Percentiles rank a stretch among this genome's conserved stretches.
These are phyloP conservation scores for Scheffersomyces stipitis DNA, from an alignment of 805 yeast genomes.

Conservation along the genomic window DNA sequence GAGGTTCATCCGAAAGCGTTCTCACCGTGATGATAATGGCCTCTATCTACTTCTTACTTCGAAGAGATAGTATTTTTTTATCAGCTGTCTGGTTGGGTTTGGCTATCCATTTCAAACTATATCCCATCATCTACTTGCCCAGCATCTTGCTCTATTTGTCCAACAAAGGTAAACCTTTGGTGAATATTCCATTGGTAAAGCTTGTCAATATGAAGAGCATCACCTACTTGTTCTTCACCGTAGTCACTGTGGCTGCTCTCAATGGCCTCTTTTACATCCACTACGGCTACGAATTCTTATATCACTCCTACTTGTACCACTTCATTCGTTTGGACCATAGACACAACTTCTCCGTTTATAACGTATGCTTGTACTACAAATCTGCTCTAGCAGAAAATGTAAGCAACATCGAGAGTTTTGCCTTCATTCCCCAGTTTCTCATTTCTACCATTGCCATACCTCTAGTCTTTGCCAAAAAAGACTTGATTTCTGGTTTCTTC, in stretches of 20 bases:
- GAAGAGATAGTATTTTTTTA: conserved; percentile 22
- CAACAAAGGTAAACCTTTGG: conserved; percentile 18
- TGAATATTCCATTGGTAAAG: conserved; percentile 25
- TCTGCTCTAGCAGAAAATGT: conserved; percentile 33
- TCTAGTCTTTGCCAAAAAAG: conserved; percentile 29
- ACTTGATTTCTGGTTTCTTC: conserved; percentile 35
- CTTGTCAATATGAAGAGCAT: conserved; percentile 41
- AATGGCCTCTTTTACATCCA: conserved; percentile 60
- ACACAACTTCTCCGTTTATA: conserved; percentile 90
- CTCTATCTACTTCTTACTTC: conserved; percentile 48
- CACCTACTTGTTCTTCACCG: conserved; percentile 30
- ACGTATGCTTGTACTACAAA: conserved; percentile 64
- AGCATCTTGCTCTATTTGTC: conserved; percentile 53
- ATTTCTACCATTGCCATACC: conserved; percentile 65
- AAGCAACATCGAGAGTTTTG: conserved; percentile 49
- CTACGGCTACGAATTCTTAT: conserved; percentile 75
- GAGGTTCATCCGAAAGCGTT: conserved; percentile 93
- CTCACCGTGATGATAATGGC: conserved; percentile 74
- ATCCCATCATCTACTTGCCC: conserved; percentile 88
- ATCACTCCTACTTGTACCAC: conserved; percentile 82
- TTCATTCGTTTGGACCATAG: conserved; percentile 84
- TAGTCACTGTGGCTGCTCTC: conserved; percentile 44
- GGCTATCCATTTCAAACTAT: conserved; percentile 85
- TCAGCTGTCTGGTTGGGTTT: conserved; percentile 61
- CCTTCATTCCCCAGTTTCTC: conserved; percentile 80